Evolutionary conservation across 169 alveolate genomes (phyloP), one percentile per base, ranked within the genome.

Genomic region (Hepatocystis sp.): DNA sequence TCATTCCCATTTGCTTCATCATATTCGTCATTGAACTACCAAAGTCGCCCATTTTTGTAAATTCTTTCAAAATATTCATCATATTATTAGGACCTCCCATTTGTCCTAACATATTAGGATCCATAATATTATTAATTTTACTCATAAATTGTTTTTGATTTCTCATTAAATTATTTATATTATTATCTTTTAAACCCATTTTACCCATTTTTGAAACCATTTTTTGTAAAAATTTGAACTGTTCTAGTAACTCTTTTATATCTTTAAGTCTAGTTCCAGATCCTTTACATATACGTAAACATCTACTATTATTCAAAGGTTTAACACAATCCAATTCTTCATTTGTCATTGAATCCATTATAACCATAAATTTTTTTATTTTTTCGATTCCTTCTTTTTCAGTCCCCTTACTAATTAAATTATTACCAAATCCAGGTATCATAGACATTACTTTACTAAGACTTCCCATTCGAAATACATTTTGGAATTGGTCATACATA

Each of bases 131-230:
- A 76, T 96, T 96, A 97, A 98, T 95, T 86, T 96, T 95, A 85
- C 93, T 93, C 95, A 97, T 90, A 85, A 98, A 91, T 90, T 97
- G 97, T 61, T 94, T 66, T 27, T 99, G 99, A 90, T 98, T 98
- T 91, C 99, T 91, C 97, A 95, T 93, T 67, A 98, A 78, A 64
- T 95, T 76, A 27, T 93, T 94, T 90, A 97, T 61, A 52, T 95
- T 98, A 66, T 91, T 91, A 53, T 94, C 96, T 84, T 97, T 97
- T 49, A 98, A 93, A 17, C 98, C 98, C 64, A 97, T 86, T 85
- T 97, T 97, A 15, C 99, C 99, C 98, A 98, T 95, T 92, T 97
- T 96, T 28, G 95, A 97, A 42, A 98, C 99, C 98, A 98, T 96
- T 91, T 96, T 97, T 85, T 97, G 95, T 67, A 98, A 93, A 94